phyloP scores from a whole-genome alignment of 495 filamentous ascomycete species.

The Penicillium mononematosum region DNA sequence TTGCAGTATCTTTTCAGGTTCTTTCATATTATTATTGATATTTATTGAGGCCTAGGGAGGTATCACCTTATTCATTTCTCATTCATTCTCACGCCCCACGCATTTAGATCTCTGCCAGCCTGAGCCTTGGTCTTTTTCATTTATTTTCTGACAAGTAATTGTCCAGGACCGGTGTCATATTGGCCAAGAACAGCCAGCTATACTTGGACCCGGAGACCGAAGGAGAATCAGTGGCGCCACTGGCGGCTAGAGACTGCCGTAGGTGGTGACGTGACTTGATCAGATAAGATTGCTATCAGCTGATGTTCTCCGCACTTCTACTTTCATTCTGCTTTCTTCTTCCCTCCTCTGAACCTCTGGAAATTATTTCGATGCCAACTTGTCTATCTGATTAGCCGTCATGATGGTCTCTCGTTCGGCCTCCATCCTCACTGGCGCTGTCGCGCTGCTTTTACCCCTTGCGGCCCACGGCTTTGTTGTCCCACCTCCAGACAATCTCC shows the following conservation, averaged over 20 bases:
- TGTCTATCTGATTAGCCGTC: background rate
- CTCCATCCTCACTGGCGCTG: conserved; percentile 9
- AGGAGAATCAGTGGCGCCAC: background rate
- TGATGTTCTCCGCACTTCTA: conserved; percentile 3
- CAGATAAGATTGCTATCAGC: conserved; percentile 15
- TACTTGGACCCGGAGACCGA: conserved; percentile 37
- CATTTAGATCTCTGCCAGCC: too few relatives aligned
- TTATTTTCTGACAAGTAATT: conserved; percentile 32
- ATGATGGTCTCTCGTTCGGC: conserved; percentile 1
- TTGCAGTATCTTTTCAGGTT: too few relatives aligned
- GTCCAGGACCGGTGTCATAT: conserved; percentile 46
- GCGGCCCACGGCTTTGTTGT: conserved; percentile 7
- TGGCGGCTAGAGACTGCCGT: background rate
- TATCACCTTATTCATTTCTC: too few relatives aligned
- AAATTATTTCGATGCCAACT: background rate
- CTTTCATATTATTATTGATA: too few relatives aligned
- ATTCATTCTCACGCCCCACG: too few relatives aligned
- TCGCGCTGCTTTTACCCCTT: conserved; percentile 10
- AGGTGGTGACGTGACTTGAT: background rate
- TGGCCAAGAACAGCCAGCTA: conserved; percentile 46
- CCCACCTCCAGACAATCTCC: conserved; percentile 2
- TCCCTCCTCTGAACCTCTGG: background rate
- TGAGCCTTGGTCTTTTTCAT: too few relatives aligned
- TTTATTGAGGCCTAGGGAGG: too few relatives aligned
- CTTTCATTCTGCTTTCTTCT: background rate